phyloP scores from a whole-genome alignment of 1,139 yeast species.

The Wickerhamomyces sp. region DNA sequence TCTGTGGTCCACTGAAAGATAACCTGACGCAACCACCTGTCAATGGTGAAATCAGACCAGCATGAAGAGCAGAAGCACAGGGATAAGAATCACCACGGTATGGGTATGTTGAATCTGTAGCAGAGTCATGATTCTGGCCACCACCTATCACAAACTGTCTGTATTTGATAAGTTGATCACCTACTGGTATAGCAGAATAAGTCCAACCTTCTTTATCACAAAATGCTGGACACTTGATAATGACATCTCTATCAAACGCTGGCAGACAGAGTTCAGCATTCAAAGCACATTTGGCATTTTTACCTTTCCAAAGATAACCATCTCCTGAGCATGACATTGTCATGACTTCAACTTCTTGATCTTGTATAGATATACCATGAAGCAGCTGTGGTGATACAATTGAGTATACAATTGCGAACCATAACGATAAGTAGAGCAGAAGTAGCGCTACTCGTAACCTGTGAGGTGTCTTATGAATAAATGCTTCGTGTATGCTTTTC shows the following conservation, averaged over 20 bases:
- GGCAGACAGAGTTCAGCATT: slow-evolving; percentile 53
- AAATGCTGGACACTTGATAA: slow-evolving; percentile 82
- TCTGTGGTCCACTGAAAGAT: slow-evolving; percentile 52
- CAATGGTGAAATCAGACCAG: slow-evolving; percentile 69
- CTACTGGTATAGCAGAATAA: slow-evolving; percentile 74
- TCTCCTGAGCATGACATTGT: slow-evolving; percentile 40
- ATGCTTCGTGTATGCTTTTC: slow-evolving; percentile 34
- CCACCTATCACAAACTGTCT: slow-evolving; percentile 77
- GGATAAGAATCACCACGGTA: slow-evolving; percentile 88
- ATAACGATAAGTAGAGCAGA: slow-evolving; percentile 33
- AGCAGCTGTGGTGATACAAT: slow-evolving; percentile 26
- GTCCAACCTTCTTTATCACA: slow-evolving; percentile 73
- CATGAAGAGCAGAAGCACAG: slow-evolving; percentile 88
- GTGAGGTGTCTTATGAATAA: slow-evolving; percentile 26
- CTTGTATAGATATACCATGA: slow-evolving; percentile 22
- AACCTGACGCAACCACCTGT: slow-evolving; percentile 80
- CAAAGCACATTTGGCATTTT: slow-evolving; percentile 72
- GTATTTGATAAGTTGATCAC: slow-evolving; percentile 62
- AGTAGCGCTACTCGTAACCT: slow-evolving; percentile 30
- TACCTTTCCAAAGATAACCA: slow-evolving; percentile 63
- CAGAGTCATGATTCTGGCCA: slow-evolving; percentile 40
- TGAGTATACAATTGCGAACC: slow-evolving; percentile 23
- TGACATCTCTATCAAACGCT: slow-evolving; percentile 41
- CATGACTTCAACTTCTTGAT: slow-evolving; percentile 20
- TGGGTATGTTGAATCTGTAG: slow-evolving; percentile 41